These are phyloP conservation scores for Blastocystis sp. DNA, from an alignment of 352 stramenopile species.

Conservation along the genomic window DNA sequence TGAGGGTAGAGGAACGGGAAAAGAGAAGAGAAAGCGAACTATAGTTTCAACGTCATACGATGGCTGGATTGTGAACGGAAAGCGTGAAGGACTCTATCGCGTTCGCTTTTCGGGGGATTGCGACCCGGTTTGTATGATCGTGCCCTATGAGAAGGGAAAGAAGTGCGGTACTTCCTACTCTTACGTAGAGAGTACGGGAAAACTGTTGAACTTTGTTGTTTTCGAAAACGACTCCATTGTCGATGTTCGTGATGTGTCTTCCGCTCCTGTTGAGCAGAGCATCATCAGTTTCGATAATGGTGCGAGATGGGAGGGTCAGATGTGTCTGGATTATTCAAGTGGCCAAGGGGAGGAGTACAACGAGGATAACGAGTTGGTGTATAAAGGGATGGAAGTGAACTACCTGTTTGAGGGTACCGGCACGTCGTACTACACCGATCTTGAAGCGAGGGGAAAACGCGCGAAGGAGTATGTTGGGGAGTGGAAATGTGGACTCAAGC, in stretches of 20 bases:
- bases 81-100: conserved; percentile 1
- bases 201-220: background rate
- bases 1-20: background rate
- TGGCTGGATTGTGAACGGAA: conserved; percentile 6
- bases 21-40: background rate
- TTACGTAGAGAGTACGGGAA: background rate
- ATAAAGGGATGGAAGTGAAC: conserved; percentile 59
- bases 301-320: conserved; percentile 22
- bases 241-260: background rate
- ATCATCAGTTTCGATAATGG: conserved; percentile 24
- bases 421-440: background rate
- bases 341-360: conserved; percentile 38
- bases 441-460: background rate
- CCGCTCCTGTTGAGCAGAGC: background rate
- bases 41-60: background rate
- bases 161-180: conserved; percentile 3
- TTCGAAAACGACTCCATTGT: background rate
- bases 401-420: conserved; percentile 1
- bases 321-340: background rate
- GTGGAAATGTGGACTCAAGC: background rate
- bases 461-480: conserved; percentile 19
- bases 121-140: conserved; percentile 15
- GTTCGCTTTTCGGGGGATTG: conserved; percentile 39
- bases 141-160: conserved; percentile 14
- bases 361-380: background rate